Evolutionary conservation across 768 basidiomycete genomes (phyloP).

Genomic region (Russula vinacea): DNA sequence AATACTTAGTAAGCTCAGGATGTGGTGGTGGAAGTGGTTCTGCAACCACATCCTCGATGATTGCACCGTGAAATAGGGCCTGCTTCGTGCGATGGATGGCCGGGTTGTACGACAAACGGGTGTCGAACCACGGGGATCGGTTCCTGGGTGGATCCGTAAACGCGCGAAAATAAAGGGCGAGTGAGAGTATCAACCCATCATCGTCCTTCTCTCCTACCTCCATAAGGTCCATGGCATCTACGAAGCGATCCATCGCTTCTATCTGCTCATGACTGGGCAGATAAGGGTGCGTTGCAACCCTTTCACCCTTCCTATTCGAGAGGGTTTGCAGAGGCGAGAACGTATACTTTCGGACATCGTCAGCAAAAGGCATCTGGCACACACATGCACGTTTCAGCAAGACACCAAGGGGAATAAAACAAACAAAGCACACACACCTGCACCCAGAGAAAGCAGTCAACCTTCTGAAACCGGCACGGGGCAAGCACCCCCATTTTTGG

Average conservation of each 20-base stretch:
- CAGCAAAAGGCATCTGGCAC: conserved; percentile 89
- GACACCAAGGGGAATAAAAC: neutral
- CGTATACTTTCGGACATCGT: conserved; percentile 84
- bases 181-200: conserved; percentile 50
- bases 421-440: conserved; percentile 50
- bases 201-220: conserved; percentile 72
- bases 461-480: conserved; percentile 57
- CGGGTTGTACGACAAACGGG: conserved; percentile 78
- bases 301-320: conserved; percentile 70
- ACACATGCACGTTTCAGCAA: conserved; percentile 3
- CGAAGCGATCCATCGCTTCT: conserved; percentile 81
- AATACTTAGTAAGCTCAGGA: conserved; percentile 78
- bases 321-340: conserved; percentile 79
- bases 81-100: conserved; percentile 89
- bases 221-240: conserved; percentile 87
- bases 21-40: conserved; percentile 84
- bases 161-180: neutral
- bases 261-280: conserved; percentile 76
- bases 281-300: conserved; percentile 71
- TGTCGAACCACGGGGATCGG: conserved; percentile 71
- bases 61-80: conserved; percentile 85
- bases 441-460: conserved; percentile 82
- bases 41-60: conserved; percentile 65
- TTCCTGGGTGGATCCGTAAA: conserved; percentile 42
- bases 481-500: conserved; percentile 82